These are phyloP conservation scores for Podaxis sp. DNA, from an alignment of 768 basidiomycete genomes.

Conservation along the genomic window DNA sequence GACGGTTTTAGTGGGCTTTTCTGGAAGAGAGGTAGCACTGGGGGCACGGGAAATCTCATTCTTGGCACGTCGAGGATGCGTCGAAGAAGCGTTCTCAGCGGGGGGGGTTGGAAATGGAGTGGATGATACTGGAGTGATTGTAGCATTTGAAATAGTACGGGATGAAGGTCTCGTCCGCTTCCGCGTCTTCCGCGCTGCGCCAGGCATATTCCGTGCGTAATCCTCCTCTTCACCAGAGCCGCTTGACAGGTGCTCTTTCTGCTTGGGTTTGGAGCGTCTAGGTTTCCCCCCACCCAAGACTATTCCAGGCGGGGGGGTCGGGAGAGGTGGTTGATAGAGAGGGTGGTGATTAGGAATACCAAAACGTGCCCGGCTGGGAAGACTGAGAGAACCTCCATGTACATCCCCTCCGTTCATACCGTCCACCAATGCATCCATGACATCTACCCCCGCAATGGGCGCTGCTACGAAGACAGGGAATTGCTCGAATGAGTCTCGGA, in stretches of 20 bases:
- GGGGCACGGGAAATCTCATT: constrained; percentile 4
- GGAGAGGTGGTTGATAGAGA: constrained; percentile 78
- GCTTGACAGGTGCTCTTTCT: constrained; percentile 26
- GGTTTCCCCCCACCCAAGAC: constrained; percentile 53
- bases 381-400: constrained; percentile 32
- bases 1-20: constrained; percentile 33
- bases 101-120: constrained; percentile 11
- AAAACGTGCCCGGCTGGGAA: constrained; percentile 48
- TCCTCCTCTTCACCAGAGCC: constrained; percentile 58
- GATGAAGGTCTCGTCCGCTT: constrained; percentile 25
- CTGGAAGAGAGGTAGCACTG: constrained; percentile 2
- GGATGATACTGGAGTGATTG: constrained; percentile 7
- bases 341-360: constrained; percentile 63
- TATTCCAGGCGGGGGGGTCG: constrained; percentile 78
- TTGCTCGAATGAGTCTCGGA: constrained; percentile 39
- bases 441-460: constrained; percentile 74
- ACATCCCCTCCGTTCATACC: constrained; percentile 82
- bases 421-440: constrained; percentile 85
- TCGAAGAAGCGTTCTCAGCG: constrained; percentile 15
- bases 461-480: constrained; percentile 72
- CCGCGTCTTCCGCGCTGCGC: constrained; percentile 29
- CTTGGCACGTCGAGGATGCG: constrained; percentile 2
- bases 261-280: constrained; percentile 26
- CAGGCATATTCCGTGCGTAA: constrained; percentile 22
- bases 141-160: constrained; percentile 21